These are phyloP conservation scores for Cystobasidium tubakii DNA, from an alignment of 768 basidiomycete genomes.

Conservation along the genomic window DNA sequence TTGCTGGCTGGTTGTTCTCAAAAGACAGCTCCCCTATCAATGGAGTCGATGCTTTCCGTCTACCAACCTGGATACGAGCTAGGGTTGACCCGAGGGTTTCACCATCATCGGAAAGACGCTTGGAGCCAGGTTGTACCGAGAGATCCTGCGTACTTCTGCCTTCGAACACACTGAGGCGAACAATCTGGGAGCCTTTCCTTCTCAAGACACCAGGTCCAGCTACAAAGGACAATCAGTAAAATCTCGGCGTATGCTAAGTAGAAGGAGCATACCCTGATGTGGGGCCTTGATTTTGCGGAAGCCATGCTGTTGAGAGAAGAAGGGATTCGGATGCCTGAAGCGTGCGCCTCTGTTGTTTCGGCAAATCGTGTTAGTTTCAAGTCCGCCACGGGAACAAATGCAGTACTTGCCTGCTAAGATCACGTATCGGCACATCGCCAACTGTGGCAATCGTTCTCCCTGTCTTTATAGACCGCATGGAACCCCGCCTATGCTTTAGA, in stretches of 20 bases:
- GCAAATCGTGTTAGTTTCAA: not conserved
- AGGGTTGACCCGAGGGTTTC: conserved; percentile 10
- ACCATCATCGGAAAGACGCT: conserved; percentile 18
- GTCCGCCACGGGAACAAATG: not conserved
- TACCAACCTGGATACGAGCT: not conserved
- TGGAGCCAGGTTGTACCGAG: not conserved
- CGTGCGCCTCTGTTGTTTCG: conserved; percentile 27
- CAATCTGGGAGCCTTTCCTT: conserved; percentile 6
- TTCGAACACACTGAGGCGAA: not conserved
- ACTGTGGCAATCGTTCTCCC: conserved; percentile 24
- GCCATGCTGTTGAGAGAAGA: conserved; percentile 23
- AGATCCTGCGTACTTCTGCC: not conserved
- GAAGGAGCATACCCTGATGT: not conserved
- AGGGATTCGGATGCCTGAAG: conserved; percentile 22
- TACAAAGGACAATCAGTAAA: not conserved
- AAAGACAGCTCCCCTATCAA: conserved; percentile 20
- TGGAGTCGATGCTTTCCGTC: conserved; percentile 21
- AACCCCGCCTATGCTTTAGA: conserved; percentile 3
- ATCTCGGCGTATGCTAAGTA: not conserved
- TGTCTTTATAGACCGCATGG: conserved; percentile 22
- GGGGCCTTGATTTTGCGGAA: conserved; percentile 30
- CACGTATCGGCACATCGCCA: conserved; percentile 13
- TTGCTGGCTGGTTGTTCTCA: conserved; percentile 17
- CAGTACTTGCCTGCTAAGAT: conserved; percentile 19
- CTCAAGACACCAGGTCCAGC: not conserved